Conservation (phyloP, 139 green algal genomes). For the Picochlorum sp. region DNA sequence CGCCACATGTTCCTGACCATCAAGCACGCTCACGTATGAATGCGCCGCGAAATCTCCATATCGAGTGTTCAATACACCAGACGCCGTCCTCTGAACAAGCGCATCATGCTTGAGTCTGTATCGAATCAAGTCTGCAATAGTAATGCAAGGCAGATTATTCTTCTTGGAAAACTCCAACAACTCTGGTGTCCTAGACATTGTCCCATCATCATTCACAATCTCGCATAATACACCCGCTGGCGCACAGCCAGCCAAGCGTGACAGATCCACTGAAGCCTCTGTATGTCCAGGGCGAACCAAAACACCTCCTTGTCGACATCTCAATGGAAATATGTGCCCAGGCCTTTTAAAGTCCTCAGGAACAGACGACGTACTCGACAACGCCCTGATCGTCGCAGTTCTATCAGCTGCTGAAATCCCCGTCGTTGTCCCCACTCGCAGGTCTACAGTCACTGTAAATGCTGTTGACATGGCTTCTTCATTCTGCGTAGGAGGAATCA, state of each 20-base stretch:
- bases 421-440: constrained; percentile 72
- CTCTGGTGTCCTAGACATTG: constrained; percentile 71
- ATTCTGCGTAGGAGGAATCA: constrained; percentile 69
- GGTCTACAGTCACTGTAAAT: constrained; percentile 90
- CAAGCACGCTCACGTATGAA: constrained; percentile 40
- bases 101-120: constrained; percentile 40
- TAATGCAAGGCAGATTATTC: constrained; percentile 79
- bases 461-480: constrained; percentile 88
- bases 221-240: constrained; percentile 93
- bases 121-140: constrained; percentile 80
- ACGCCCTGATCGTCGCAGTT: constrained; percentile 66
- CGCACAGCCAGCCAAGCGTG: constrained; percentile 69
- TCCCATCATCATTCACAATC: constrained; percentile 80
- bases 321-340: constrained; percentile 95
- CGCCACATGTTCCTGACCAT: constrained; percentile 55
- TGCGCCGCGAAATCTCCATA: constrained; percentile 39
- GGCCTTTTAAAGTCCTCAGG: constrained; percentile 75
- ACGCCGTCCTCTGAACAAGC: constrained; percentile 13
- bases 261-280: constrained; percentile 89
- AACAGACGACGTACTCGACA: constrained; percentile 52
- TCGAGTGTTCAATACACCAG: constrained; percentile 11
- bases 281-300: constrained; percentile 82
- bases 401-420: constrained; percentile 91
- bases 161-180: constrained; percentile 71
- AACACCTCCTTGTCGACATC: constrained; percentile 64